Base-by-base conservation (phyloP, 176 grass and related monocot species). In the Musa acuminata region DNA sequence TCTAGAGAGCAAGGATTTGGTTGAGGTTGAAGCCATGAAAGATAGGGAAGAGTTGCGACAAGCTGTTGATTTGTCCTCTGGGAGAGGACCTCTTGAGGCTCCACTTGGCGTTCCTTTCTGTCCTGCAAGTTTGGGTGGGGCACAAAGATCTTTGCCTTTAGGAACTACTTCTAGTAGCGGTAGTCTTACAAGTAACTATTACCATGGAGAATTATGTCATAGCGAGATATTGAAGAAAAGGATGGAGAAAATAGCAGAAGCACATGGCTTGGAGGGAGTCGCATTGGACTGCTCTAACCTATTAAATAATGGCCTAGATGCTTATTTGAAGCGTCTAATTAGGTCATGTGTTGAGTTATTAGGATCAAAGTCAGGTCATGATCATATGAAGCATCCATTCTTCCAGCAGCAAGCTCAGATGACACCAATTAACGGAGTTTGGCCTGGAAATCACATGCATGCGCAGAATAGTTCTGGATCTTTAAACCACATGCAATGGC, bases 61-160 rank as follows among this genome's bases (percentile, higher is more conserved):
- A 78, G 54, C 43, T 21, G 51, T 49, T 60, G 57, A 53, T 72
- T 64, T 48, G 26, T 48, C 19, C 55, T 65, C n/a, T 53, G 70
- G 74, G 19, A 74, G 64, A 62, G 49, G 72, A 53, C 69, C 76
- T 21, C 62, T 87, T 35, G 52, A 79, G 29, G 89, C 90, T 76
- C 93, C 90, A 49, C 84, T 91, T 80, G 88, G 94, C 12, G 87
- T 91, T 77, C 87, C 83, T 9, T 91, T 98, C 75, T 79, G 78
- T 60, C 62, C 80, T 79, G 77, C 78, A 49, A 87, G 78, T 84
- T 83, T 83, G 24, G 77, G 72, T 67, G 75, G 84, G 77, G 53
- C 82, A 55, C 77, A 58, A 62, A 93, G 82, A 72, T 69, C 71
- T 22, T 86, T 22, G 25, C 9, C 84, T 72, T 16, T 50, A 51